A percentile compares a stretch with the other conserved stretches of the same genome.
phyloP scores from a whole-genome alignment of 2,329 filamentous ascomycete species.

The Zasmidium citrigriseum region DNA sequence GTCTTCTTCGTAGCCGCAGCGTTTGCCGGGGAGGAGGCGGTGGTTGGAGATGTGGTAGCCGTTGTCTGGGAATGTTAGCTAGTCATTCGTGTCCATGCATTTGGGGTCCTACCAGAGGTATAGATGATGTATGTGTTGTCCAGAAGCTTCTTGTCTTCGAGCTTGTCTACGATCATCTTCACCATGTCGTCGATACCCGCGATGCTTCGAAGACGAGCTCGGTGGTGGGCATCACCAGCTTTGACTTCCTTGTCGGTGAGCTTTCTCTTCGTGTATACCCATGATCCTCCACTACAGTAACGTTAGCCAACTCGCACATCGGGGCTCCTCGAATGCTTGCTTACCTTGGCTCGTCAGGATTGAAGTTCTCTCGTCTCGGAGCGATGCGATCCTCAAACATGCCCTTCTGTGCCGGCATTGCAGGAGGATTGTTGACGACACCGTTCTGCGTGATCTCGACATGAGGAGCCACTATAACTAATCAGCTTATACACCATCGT shows the following conservation, averaged over 20 bases:
- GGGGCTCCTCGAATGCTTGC: neutral
- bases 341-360: neutral
- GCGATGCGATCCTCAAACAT: slow-evolving; percentile 57
- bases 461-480: slow-evolving; percentile 16
- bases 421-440: slow-evolving; percentile 59
- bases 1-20: slow-evolving; percentile 61
- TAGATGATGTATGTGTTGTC: slow-evolving; percentile 39
- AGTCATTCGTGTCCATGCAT: too few species aligned
- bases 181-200: slow-evolving; percentile 60
- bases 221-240: slow-evolving; percentile 55
- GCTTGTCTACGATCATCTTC: slow-evolving; percentile 46
- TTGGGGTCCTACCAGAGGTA: too few species aligned
- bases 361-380: slow-evolving; percentile 57
- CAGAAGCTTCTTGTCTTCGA: slow-evolving; percentile 42
- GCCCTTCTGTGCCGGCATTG: slow-evolving; percentile 54
- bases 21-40: slow-evolving; percentile 59
- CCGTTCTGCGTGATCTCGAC: slow-evolving; percentile 3
- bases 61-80: slow-evolving; percentile 39
- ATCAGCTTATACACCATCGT: neutral
- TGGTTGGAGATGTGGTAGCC: slow-evolving; percentile 64
- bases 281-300: slow-evolving; percentile 44
- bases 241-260: slow-evolving; percentile 46
- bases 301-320: neutral
- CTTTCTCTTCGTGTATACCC: slow-evolving; percentile 46
- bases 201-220: slow-evolving; percentile 53